A percentile compares a stretch with the other conserved stretches of the same genome.
These are phyloP conservation scores for Metschnikowia colocasiae DNA, from an alignment of 805 yeast genomes.

Conservation along the genomic window DNA sequence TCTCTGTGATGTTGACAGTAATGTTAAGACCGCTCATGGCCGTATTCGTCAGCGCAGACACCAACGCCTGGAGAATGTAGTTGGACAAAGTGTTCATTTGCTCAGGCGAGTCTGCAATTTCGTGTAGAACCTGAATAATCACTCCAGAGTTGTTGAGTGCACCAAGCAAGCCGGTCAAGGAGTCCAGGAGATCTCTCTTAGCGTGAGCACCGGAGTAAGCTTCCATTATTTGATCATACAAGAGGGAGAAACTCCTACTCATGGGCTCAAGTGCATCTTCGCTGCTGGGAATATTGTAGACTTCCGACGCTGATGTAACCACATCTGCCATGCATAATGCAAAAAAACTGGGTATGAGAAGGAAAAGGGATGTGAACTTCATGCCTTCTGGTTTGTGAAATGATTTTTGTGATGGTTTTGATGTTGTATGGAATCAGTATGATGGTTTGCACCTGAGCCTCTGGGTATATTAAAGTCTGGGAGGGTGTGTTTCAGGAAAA, in stretches of 20 bases:
- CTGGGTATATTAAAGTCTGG: neutral
- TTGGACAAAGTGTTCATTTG: constrained; percentile 29
- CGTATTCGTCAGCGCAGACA: constrained; percentile 11
- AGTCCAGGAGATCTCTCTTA: constrained; percentile 13
- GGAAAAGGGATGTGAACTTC: constrained; percentile 5
- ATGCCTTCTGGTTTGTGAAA: neutral
- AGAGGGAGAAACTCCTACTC: constrained; percentile 9
- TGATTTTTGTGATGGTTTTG: neutral
- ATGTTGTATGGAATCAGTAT: neutral
- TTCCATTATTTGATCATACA: constrained; percentile 9
- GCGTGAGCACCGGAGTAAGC: neutral
- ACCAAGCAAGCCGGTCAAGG: constrained; percentile 14
- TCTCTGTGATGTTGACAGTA: constrained; percentile 23
- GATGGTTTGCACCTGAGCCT: neutral
- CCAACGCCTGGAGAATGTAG: constrained; percentile 16
- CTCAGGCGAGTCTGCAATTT: constrained; percentile 29
- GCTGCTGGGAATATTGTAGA: constrained; percentile 1
- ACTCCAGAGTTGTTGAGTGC: constrained; percentile 26
- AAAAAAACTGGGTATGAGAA: constrained; percentile 7
- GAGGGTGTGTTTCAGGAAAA: neutral
- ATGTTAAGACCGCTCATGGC: constrained; percentile 19
- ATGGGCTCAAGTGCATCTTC: constrained; percentile 9
- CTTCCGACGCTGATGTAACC: constrained; percentile 3
- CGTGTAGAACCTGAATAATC: constrained; percentile 23
- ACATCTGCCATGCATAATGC: constrained; percentile 8